phyloP scores from a whole-genome alignment of 495 filamentous ascomycete species.

The Glarea lozoyensis region DNA sequence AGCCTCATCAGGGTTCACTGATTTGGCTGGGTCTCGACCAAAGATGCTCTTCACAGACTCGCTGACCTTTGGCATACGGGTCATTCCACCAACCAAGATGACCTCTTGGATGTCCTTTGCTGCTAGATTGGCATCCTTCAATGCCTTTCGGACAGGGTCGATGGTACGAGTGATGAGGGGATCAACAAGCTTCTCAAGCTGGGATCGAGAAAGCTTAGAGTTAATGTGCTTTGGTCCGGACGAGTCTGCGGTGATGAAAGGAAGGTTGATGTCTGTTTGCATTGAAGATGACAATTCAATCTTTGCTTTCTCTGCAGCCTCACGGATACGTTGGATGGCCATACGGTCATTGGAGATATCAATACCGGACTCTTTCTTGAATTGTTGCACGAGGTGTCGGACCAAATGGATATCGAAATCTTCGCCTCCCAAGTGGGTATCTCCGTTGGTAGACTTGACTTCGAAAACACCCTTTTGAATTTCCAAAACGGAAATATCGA shows the following conservation, averaged over 20 bases:
- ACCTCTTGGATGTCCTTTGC: constrained; percentile 97
- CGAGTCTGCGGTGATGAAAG: constrained; percentile 95
- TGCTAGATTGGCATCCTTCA: constrained; percentile 93
- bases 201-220: constrained; percentile 81
- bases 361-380: constrained; percentile 92
- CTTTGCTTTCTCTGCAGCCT: constrained; percentile 99
- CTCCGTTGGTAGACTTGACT: constrained; percentile 98
- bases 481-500: constrained; percentile 96
- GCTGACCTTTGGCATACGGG: constrained; percentile 98
- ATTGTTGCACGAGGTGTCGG: constrained; percentile 87
- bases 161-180: constrained; percentile 78
- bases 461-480: constrained; percentile 98
- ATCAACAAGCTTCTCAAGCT: constrained; percentile 90
- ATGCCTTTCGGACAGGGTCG: constrained; percentile 91
- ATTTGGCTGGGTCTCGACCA: constrained; percentile 96
- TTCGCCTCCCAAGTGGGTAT: constrained; percentile 95
- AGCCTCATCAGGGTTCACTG: constrained; percentile 98
- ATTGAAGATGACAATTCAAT: constrained; percentile 95
- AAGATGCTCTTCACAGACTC: constrained; percentile 98
- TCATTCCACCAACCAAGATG: constrained; percentile 99
- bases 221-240: constrained; percentile 97
- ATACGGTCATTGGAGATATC: constrained; percentile 92
- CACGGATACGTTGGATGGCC: constrained; percentile 98
- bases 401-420: constrained; percentile 97
- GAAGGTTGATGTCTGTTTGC: constrained; percentile 97